These are phyloP conservation scores for Dioscorea zingiberensis DNA, from an alignment of 106 monocot genomes.

Conservation along the genomic window DNA sequence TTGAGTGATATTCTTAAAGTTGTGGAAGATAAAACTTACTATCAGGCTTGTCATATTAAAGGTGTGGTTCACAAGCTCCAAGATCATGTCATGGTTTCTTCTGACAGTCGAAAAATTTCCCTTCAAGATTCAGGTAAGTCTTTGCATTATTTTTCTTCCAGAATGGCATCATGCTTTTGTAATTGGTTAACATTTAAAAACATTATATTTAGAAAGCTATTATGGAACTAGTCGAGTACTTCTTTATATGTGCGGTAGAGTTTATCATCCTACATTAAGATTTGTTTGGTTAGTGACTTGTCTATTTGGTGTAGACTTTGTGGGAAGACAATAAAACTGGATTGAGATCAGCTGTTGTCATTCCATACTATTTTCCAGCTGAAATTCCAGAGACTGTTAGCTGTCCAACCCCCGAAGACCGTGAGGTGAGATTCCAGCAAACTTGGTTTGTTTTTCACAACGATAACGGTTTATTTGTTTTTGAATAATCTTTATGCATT, in stretches of 20 bases:
- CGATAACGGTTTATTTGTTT: neutral
- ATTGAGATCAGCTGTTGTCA: slow-evolving; percentile 43
- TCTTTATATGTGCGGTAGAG: neutral
- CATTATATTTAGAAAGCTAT: too few relatives aligned
- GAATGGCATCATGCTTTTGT: neutral
- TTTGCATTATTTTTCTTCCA: neutral
- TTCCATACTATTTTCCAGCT: slow-evolving; percentile 39
- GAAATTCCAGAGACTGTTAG: slow-evolving; percentile 35
- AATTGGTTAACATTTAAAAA: neutral
- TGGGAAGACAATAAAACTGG: slow-evolving; percentile 51
- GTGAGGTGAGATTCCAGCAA: slow-evolving; percentile 36
- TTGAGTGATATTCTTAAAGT: slow-evolving; percentile 34
- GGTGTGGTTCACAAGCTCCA: slow-evolving; percentile 36
- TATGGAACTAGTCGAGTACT: too few relatives aligned
- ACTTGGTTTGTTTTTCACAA: neutral
- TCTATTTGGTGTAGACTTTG: slow-evolving; percentile 30
- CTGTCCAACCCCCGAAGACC: slow-evolving; percentile 34
- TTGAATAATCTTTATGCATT: neutral
- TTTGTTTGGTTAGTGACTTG: neutral
- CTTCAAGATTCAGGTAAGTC: slow-evolving; percentile 51
- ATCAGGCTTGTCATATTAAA: slow-evolving; percentile 53
- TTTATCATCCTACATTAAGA: neutral
- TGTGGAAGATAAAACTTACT: slow-evolving; percentile 42
- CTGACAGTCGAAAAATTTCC: slow-evolving; percentile 12
- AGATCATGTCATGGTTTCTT: slow-evolving; percentile 43